A percentile compares a stretch with the other conserved stretches of the same genome.
phyloP scores from a whole-genome alignment of 2,329 filamentous ascomycete genomes.

The Nemania bipapillata region DNA sequence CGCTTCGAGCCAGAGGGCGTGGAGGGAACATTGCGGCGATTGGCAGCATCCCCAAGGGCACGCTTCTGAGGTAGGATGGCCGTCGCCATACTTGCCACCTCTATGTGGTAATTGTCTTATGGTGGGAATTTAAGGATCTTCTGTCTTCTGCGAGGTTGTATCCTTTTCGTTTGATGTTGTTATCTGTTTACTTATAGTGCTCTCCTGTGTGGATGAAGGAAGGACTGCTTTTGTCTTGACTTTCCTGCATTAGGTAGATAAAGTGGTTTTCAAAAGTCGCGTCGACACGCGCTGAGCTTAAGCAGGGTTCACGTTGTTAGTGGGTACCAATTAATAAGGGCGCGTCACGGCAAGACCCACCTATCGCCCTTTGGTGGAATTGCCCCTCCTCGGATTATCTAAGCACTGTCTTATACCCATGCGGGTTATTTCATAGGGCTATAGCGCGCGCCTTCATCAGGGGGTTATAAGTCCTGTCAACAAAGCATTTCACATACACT shows the following conservation, averaged over 20 bases:
- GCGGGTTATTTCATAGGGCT: too few relatives aligned
- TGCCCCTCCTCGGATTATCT: conserved; percentile 14
- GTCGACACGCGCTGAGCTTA: conserved; percentile 41
- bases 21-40: conserved; percentile 69
- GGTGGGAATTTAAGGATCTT: background rate
- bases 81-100: conserved; percentile 58
- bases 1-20: conserved; percentile 76
- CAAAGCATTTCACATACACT: too few relatives aligned
- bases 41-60: conserved; percentile 74
- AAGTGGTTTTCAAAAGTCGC: conserved; percentile 45
- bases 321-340: conserved; percentile 38
- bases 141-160: background rate
- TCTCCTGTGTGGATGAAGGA: conserved; percentile 18
- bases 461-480: too few relatives aligned
- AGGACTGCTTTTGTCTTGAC: background rate
- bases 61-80: conserved; percentile 74
- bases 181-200: conserved; percentile 7
- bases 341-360: conserved; percentile 23
- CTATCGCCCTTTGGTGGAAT: background rate
- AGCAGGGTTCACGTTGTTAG: conserved; percentile 38
- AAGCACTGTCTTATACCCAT: too few relatives aligned
- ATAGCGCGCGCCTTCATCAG: too few relatives aligned
- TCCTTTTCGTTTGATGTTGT: background rate
- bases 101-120: background rate
- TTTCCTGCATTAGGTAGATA: conserved; percentile 20